phyloP scores from a whole-genome alignment of 106 monocot genomes.

The Narthecium ossifragum region DNA sequence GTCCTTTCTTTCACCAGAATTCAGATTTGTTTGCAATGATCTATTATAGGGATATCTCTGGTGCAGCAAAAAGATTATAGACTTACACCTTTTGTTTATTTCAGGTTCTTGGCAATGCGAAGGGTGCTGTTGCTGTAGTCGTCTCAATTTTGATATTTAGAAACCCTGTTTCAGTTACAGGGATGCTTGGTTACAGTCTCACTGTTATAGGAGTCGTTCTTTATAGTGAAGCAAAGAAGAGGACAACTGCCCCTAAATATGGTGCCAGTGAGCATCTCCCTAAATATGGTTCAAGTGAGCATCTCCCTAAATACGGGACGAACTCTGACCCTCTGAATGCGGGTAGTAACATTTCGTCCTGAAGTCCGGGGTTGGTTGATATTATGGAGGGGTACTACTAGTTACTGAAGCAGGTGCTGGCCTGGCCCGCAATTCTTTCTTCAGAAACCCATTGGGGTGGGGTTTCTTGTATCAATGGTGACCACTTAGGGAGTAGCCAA shows the following conservation, averaged over 20 bases:
- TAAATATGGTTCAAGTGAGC: background rate
- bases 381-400: background rate
- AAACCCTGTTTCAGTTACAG: slow-evolving; percentile 25
- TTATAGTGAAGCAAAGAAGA: slow-evolving; percentile 50
- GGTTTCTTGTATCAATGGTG: background rate
- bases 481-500: background rate
- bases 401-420: background rate
- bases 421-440: background rate
- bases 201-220: slow-evolving; percentile 41
- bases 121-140: slow-evolving; percentile 21
- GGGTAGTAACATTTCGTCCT: background rate
- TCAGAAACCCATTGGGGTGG: background rate
- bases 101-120: slow-evolving; percentile 26
- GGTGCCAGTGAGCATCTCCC: background rate
- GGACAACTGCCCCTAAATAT: slow-evolving; percentile 25
- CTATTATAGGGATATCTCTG: background rate
- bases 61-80: background rate
- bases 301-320: background rate
- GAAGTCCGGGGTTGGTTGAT: background rate
- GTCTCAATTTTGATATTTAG: slow-evolving; percentile 25
- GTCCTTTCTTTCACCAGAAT: no score
- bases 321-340: background rate
- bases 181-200: slow-evolving; percentile 32
- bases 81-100: background rate
- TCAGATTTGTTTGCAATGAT: no score